Base-by-base conservation (phyloP, 2,329 filamentous ascomycete species). In the Hypoxylon rubiginosum region DNA sequence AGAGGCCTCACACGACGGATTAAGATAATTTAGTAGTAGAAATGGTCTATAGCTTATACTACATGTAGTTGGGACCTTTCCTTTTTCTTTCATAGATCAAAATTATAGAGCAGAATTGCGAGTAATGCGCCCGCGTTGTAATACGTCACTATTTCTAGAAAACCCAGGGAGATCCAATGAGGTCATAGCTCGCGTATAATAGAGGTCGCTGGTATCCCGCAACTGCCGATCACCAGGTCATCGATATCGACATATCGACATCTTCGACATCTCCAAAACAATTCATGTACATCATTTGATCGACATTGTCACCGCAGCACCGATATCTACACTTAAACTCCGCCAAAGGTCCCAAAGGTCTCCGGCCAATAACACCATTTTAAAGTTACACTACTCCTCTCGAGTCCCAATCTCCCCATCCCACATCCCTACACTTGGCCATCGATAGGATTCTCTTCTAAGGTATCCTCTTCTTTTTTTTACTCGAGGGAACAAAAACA, bases 171-270 rank as follows among this genome's bases (percentile, higher is more conserved):
- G 19, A 41, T 49, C 26, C 41, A 56, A 70, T 70, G 67, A 70
- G 62, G 64, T 70, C 67, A 70, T 70, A 66, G 58, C 60, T 63
- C 45, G 60, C 50, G 54, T 49, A 39, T 17, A 48, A 36, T 49
- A 28, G 21, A 21, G 50, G 2, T 10, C 4, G 53, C 32, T 58
- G 19, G 51, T 60, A 55, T 67, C 53, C 66, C 68, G 66, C 61
- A 69, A 61, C 62, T 60, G 61, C 68, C 63, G 68, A 69, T 67
- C 66, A 67, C 62, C 61, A 59, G 66, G 48, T 56, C 63, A 69
- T 67, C 54, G 59, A 64, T 55, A 52, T 56, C 24, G 49, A 34
- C 9, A 19, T 39, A 41, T 41, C 30, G 41, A 32, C 11, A 49
- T 61, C 57, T n/a, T 41, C 64, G 51, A 57, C 58, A 34, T 34